Base-by-base conservation (phyloP, 2,329 filamentous ascomycete species). In the Fusarium pseudoanthophilum region DNA sequence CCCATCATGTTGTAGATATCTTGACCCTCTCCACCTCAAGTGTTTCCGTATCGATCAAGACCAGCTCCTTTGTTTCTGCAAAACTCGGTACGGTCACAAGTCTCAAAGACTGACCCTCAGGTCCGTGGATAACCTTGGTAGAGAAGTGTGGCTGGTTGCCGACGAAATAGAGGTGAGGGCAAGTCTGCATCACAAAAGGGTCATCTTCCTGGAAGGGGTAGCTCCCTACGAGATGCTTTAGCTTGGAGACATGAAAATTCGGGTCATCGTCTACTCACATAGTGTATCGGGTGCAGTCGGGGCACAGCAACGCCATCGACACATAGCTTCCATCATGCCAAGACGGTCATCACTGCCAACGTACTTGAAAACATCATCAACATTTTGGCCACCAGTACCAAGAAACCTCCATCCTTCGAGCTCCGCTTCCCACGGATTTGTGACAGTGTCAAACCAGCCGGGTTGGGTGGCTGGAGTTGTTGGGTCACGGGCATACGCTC, bases 201-300 rank as follows among this genome's bases (percentile, higher is more conserved):
- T 99, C 97, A 56, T 94, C 89, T 24, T 96, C 93, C 82, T 98
- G 95, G 83, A 97, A 99, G 1, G 96, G 96, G 79, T 98, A 99
- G 79, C 93, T 95, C 93, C 94, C 94, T 95, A 26, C 1, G 21
- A 13, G 40, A 11, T 37, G n/a, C 15, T 64, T 79, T 55, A 80
- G 75, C 51, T 40, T 42, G 32, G 13, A 34, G 32, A 34, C 32
- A 34, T 34, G 32, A 34, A 34, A 34, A 34, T 34, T 34, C 32
- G 32, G 32, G 32, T 34, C 32, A 34, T 34, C 32, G 32, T 34
- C 32, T 15, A 85, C 93, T 86, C 87, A 95, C 95, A 97, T 48
- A 99, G 81, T 1, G 97, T 99, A 82, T 99, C 97, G 0, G 97
- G 96, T 4, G 96, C 96, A 1, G 96, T 99, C 4, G 96, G 96